Evolutionary conservation across 1,139 yeast genomes (phyloP).

Genomic region (Debaryomycetaceae sp.): DNA sequence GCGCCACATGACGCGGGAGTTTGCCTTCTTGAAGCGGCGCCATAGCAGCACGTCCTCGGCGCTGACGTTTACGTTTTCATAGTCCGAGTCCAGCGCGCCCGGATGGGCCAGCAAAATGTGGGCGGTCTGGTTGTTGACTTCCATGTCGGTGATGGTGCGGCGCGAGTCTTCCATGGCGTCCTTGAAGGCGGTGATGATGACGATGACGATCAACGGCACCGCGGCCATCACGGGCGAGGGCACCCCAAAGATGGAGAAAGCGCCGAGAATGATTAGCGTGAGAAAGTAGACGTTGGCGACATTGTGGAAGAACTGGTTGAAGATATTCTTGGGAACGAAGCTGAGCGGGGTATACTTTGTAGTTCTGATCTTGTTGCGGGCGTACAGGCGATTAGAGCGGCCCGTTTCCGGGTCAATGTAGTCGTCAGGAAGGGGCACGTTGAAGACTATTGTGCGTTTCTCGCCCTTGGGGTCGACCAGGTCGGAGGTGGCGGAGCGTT

Average conservation of each 20-base stretch:
- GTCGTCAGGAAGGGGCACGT: conserved; percentile 56
- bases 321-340: conserved; percentile 43
- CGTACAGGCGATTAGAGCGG: conserved; percentile 21
- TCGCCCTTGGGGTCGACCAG: conserved; percentile 30
- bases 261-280: conserved; percentile 40
- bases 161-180: conserved; percentile 52
- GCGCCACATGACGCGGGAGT: conserved; percentile 20
- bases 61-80: conserved; percentile 32
- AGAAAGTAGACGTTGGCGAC: conserved; percentile 49
- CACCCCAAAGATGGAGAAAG: conserved; percentile 45
- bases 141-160: conserved; percentile 41
- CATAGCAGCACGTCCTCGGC: conserved; percentile 43
- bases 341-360: conserved; percentile 49
- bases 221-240: conserved; percentile 46
- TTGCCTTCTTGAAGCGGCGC: conserved; percentile 49
- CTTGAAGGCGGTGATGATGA: conserved; percentile 41
- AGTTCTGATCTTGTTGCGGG: conserved; percentile 48
- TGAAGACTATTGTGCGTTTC: conserved; percentile 53
- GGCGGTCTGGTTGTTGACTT: conserved; percentile 40
- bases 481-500: conserved; percentile 13
- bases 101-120: conserved; percentile 25
- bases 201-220: conserved; percentile 50
- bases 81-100: conserved; percentile 8
- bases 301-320: conserved; percentile 37
- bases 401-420: conserved; percentile 38